A percentile compares a stretch with the other conserved stretches of the same genome.
Evolutionary conservation across 495 filamentous ascomycete species (phyloP).

Genomic region (Daldinia concentrica): DNA sequence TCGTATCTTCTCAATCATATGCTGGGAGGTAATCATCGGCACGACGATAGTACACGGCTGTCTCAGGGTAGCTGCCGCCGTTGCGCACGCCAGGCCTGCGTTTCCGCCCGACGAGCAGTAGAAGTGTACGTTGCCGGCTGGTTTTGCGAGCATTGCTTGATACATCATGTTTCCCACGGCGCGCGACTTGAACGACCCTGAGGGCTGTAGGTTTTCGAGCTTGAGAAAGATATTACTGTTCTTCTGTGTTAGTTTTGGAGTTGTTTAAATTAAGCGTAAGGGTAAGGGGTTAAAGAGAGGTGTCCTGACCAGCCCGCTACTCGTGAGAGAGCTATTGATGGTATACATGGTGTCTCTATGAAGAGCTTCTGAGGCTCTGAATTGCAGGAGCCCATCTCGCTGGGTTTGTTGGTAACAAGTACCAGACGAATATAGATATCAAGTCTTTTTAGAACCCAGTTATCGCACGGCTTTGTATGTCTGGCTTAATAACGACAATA

Average conservation of each 20-base stretch:
- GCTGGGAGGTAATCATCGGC: constrained; percentile 68
- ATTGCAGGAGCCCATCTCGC: constrained; percentile 52
- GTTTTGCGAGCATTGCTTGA: constrained; percentile 53
- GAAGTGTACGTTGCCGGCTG: constrained; percentile 70
- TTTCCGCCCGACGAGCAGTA: constrained; percentile 91
- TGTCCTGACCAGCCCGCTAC: constrained; percentile 73
- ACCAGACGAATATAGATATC: no score
- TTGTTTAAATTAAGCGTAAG: no score
- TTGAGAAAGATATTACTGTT: constrained; percentile 84
- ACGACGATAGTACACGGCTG: constrained; percentile 84
- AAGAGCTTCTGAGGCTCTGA: constrained; percentile 63
- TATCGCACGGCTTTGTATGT: background rate
- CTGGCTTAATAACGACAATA: background rate
- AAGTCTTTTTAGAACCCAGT: background rate
- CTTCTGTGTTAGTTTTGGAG: constrained; percentile 17
- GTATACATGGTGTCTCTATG: constrained; percentile 77
- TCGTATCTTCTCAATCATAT: constrained; percentile 79
- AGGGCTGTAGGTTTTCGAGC: constrained; percentile 91
- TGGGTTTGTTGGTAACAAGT: background rate
- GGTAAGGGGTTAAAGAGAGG: background rate
- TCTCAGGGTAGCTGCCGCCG: constrained; percentile 74
- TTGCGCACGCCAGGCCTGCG: constrained; percentile 89
- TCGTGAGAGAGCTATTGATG: constrained; percentile 71
- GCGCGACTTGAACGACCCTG: constrained; percentile 94
- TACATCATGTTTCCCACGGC: constrained; percentile 86